phyloP scores from a whole-genome alignment of 2,329 filamentous ascomycete species.

The Fonsecaea erecta region DNA sequence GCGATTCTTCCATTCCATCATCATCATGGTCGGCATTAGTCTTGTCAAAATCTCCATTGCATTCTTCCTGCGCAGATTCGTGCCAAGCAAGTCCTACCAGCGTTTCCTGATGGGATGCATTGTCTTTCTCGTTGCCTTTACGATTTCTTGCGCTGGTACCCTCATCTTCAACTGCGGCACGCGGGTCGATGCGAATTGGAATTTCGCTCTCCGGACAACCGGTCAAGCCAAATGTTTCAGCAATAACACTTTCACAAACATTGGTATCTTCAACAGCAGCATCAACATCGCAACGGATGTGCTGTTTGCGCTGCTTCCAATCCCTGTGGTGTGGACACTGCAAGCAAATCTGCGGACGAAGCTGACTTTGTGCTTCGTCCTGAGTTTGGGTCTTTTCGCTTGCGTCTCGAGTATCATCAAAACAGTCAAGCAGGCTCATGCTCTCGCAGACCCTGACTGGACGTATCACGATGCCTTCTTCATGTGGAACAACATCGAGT shows the following conservation, averaged over 20 bases:
- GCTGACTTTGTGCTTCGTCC: constrained; percentile 49
- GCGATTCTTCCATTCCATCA: constrained; percentile 54
- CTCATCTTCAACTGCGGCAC: constrained; percentile 54
- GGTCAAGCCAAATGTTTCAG: constrained; percentile 52
- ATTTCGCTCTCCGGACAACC: constrained; percentile 40
- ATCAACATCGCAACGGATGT: constrained; percentile 53
- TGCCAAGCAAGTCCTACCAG: constrained; percentile 47
- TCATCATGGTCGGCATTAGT: constrained; percentile 52
- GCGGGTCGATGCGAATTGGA: constrained; percentile 54
- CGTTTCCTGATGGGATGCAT: constrained; percentile 50
- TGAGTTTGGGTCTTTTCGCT: constrained; percentile 52
- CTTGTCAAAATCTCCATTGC: constrained; percentile 56
- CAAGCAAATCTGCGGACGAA: constrained; percentile 48
- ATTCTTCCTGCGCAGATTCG: constrained; percentile 52
- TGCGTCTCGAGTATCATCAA: constrained; percentile 52
- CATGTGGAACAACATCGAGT: constrained; percentile 45
- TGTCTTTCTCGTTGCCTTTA: constrained; percentile 51
- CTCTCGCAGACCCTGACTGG: constrained; percentile 28
- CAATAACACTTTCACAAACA: constrained; percentile 46
- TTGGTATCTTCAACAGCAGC: constrained; percentile 56
- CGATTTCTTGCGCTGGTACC: constrained; percentile 51
- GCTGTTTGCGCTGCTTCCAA: constrained; percentile 50
- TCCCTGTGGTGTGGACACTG: constrained; percentile 51
- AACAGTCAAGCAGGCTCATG: constrained; percentile 28
- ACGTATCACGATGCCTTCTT: constrained; percentile 33